Conservation (phyloP, 176 grass and related monocot species). For the Neostapfia colusana region DNA sequence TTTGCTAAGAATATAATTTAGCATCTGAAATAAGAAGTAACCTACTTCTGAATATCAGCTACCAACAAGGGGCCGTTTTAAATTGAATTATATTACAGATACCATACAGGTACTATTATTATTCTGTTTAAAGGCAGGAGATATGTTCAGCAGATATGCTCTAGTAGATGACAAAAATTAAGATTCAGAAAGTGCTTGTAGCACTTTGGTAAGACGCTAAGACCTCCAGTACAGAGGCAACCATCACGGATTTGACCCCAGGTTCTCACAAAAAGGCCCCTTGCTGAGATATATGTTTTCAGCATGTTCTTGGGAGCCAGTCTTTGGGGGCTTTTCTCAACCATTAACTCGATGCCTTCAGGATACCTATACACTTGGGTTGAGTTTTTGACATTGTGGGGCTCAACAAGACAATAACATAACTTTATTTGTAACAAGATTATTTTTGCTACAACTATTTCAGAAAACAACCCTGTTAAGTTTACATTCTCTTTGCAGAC, state of each 20-base stretch:
- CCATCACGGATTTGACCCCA: background rate
- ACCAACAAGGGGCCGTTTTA: background rate
- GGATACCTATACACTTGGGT: background rate
- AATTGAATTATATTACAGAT: conserved; percentile 3
- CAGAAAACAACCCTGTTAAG: conserved; percentile 16
- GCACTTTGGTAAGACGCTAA: background rate
- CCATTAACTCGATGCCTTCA: background rate
- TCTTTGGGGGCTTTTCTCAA: background rate
- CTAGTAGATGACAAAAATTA: background rate
- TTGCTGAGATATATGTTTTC: background rate
- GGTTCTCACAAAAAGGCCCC: background rate
- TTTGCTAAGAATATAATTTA: conserved; percentile 7
- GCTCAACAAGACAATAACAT: background rate
- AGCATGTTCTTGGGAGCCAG: background rate
- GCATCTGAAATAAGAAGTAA: conserved; percentile 8
- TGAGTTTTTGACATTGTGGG: background rate
- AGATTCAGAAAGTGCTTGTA: background rate
- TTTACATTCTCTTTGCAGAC: background rate
- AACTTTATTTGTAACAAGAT: background rate
- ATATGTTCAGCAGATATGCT: conserved; percentile 1
- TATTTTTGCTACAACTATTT: background rate
- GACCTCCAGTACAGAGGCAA: background rate
- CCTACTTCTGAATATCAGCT: background rate
- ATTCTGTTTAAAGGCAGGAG: background rate
- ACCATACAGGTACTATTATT: background rate